A percentile compares a stretch with the other conserved stretches of the same genome.
These are phyloP conservation scores for Pichia sp. DNA, from an alignment of 1,139 yeast genomes.

Conservation along the genomic window DNA sequence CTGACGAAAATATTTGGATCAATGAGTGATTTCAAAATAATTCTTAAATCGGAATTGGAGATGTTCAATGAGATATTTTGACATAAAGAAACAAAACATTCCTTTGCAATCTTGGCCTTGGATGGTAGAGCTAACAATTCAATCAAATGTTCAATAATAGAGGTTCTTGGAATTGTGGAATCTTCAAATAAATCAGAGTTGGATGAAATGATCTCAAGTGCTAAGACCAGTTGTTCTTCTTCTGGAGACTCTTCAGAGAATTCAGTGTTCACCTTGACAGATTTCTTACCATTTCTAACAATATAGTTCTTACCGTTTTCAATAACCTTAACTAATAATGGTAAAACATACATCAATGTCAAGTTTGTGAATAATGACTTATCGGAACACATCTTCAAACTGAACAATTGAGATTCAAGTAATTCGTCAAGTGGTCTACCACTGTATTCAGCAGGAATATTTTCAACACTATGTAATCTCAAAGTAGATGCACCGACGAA, in stretches of 20 bases:
- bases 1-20: slow-evolving; percentile 72
- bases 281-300: slow-evolving; percentile 44
- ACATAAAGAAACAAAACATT: slow-evolving; percentile 72
- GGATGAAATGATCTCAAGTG: slow-evolving; percentile 71
- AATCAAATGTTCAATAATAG: slow-evolving; percentile 60
- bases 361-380: slow-evolving; percentile 68
- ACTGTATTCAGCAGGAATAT: slow-evolving; percentile 41
- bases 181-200: slow-evolving; percentile 77
- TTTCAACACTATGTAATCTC: slow-evolving; percentile 46
- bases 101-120: slow-evolving; percentile 79
- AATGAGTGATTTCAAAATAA: slow-evolving; percentile 53
- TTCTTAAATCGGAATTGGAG: slow-evolving; percentile 52
- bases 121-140: slow-evolving; percentile 71
- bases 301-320: slow-evolving; percentile 59
- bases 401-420: slow-evolving; percentile 56
- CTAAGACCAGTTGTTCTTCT: slow-evolving; percentile 81
- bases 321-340: slow-evolving; percentile 63
- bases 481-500: slow-evolving; percentile 62
- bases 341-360: slow-evolving; percentile 71
- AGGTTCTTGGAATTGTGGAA: slow-evolving; percentile 64
- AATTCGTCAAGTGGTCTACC: slow-evolving; percentile 55
- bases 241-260: slow-evolving; percentile 78
- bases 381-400: slow-evolving; percentile 72
- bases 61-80: slow-evolving; percentile 70
- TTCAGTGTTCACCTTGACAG: slow-evolving; percentile 46